A percentile compares a stretch with the other conserved stretches of the same genome.
These are phyloP conservation scores for Amborella trichopoda DNA, from an alignment of 164 flowering plant species.

Conservation along the genomic window DNA sequence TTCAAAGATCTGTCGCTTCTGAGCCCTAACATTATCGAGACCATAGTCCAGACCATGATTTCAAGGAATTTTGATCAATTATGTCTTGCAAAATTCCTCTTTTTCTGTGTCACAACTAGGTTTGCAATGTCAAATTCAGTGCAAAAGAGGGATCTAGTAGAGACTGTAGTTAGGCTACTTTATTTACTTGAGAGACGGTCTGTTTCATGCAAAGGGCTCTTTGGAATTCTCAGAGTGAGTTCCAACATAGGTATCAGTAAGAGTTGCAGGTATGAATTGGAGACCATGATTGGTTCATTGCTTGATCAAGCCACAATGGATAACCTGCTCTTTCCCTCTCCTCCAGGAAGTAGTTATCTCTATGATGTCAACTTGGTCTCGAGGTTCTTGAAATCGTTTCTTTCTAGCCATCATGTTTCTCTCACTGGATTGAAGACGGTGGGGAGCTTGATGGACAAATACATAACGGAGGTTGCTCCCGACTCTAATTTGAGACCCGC, in stretches of 20 bases:
- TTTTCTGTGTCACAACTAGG: constrained; percentile 46
- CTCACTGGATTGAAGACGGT: constrained; percentile 32
- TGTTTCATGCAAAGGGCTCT: constrained; percentile 46
- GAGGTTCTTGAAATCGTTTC: constrained; percentile 48
- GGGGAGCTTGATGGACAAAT: constrained; percentile 41
- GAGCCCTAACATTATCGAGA: constrained; percentile 22
- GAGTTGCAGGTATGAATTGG: constrained; percentile 31
- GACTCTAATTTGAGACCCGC: constrained; percentile 53
- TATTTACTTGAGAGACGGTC: constrained; percentile 33
- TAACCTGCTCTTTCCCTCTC: constrained; percentile 62
- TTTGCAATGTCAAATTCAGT: constrained; percentile 12
- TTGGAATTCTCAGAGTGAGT: constrained; percentile 35
- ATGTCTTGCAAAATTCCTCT: constrained; percentile 38
- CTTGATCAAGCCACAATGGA: constrained; percentile 67
- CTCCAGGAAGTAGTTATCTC: constrained; percentile 21
- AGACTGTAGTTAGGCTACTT: constrained; percentile 30
- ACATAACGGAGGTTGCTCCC: constrained; percentile 66
- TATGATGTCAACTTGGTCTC: constrained; percentile 68
- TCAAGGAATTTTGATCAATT: constrained; percentile 34
- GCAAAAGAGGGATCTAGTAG: constrained; percentile 31
- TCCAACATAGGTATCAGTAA: constrained; percentile 28
- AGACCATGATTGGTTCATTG: constrained; percentile 53
- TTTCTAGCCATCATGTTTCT: constrained; percentile 16
- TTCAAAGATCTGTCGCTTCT: constrained; percentile 50
- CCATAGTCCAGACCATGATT: constrained; percentile 24